Evolutionary conservation across 805 yeast genomes (phyloP), one percentile per base, ranked within the genome.

Genomic region (Sugiyamaella valdiviana): DNA sequence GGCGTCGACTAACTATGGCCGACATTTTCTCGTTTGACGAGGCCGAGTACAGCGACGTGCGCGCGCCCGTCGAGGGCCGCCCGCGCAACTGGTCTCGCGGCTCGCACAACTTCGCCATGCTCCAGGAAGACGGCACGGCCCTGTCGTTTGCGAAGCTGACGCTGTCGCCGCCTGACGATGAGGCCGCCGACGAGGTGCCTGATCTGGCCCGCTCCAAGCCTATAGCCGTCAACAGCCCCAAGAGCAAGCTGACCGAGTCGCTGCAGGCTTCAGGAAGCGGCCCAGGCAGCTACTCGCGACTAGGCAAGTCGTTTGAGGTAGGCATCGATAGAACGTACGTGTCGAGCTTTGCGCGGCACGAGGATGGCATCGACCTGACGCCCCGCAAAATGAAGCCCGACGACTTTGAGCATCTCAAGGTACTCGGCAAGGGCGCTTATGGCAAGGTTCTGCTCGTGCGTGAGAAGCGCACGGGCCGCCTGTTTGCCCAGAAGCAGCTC

Each of bases 401-500:
- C 2, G 95, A 88, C 60, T 88, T 89, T 58, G 80, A 76, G 56
- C 84, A 85, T 2, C 65, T 89, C 5, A 83, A 79, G 55, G 93
- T 87, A 0, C 69, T 88, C 5, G 96, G 96, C 0, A 77, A 81
- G 45, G 96, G 96, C 2, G 88, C 95, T 1, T 88, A 85, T 57
- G 96, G 96, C 2, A 87, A 85, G 61, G 96, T 88, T 2, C 67
- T 85, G 6, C 67, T 88, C 19, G 96, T 88, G 1, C 77, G 79
- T 44, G 89, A 88, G 60, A 70, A 64, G 45, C 53, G 67, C 19
- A 77, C 85, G 0, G 82, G 82, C 0, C 76, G 76, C 55, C 65
- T 88, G 9, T 89, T 77, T 66, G 96, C 96, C 0, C 93, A 86
- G 72, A 88, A 88, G 61, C 95, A 88, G 57, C 68, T 88, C 53